Conservation (phyloP, 345 rosid genomes). For the Anastatica hierochuntica region DNA sequence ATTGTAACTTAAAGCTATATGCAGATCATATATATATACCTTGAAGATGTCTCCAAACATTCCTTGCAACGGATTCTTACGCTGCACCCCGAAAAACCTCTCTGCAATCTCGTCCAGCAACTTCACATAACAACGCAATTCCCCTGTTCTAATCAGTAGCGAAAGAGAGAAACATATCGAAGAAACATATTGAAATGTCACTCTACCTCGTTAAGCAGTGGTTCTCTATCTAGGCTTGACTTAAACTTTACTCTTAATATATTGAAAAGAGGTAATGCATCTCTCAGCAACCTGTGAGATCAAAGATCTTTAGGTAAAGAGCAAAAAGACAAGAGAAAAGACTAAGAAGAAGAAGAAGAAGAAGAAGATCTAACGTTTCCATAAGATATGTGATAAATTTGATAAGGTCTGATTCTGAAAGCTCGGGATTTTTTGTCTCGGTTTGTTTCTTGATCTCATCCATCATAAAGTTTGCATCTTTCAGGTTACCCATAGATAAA, state of each 20-base stretch:
- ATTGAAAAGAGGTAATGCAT: constrained; percentile 87
- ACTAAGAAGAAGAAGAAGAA: constrained; percentile 4
- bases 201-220: constrained; percentile 68
- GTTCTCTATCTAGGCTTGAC: constrained; percentile 71
- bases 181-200: not conserved
- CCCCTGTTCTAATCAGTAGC: not conserved
- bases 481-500: constrained; percentile 69
- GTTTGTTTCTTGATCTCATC: constrained; percentile 72
- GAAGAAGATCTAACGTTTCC: constrained; percentile 46
- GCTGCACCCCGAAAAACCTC: constrained; percentile 68
- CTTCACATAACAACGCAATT: constrained; percentile 34
- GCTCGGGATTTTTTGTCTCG: constrained; percentile 40
- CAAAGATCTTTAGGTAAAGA: constrained; percentile 1
- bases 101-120: constrained; percentile 77
- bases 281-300: constrained; percentile 66
- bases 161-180: not conserved
- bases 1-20: not conserved
- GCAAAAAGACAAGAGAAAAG: not conserved
- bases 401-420: constrained; percentile 57
- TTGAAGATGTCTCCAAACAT: constrained; percentile 82
- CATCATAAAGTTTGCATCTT: constrained; percentile 67
- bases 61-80: constrained; percentile 76
- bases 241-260: constrained; percentile 67
- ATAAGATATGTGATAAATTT: constrained; percentile 51
- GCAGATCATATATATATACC: too few relatives aligned